A percentile compares a stretch with the other conserved stretches of the same genome.
These are phyloP conservation scores for Inonotus hispidus DNA, from an alignment of 1,284 basidiomycete species.

Conservation along the genomic window DNA sequence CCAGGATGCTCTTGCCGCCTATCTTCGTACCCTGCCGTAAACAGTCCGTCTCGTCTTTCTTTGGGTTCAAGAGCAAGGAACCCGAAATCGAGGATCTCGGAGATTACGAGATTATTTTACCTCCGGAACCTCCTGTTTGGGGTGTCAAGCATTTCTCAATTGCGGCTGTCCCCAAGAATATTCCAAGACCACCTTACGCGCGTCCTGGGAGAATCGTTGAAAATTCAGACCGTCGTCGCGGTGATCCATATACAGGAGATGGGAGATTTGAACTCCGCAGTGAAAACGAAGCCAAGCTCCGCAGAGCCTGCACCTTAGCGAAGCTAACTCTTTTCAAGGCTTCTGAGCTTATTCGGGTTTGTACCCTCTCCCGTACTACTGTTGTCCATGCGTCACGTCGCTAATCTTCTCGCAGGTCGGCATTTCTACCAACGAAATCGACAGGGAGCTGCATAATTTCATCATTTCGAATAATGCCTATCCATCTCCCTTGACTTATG, in stretches of 20 bases:
- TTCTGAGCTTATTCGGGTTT: constrained; percentile 51
- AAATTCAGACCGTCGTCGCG: constrained; percentile 7
- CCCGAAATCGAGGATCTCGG: constrained; percentile 37
- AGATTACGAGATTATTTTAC: constrained; percentile 57
- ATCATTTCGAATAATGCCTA: constrained; percentile 72
- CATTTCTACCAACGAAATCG: constrained; percentile 70
- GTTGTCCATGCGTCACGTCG: constrained; percentile 24
- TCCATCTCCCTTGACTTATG: constrained; percentile 82
- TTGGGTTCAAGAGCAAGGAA: background rate
- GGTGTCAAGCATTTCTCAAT: constrained; percentile 59
- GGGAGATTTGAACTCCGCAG: constrained; percentile 51
- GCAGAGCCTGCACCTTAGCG: constrained; percentile 58
- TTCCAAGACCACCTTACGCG: constrained; percentile 57
- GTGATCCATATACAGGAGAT: constrained; percentile 25
- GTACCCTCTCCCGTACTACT: constrained; percentile 21
- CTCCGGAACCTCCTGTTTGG: constrained; percentile 57
- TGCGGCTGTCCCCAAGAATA: constrained; percentile 53
- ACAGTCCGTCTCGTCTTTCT: background rate
- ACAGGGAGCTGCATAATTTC: constrained; percentile 64
- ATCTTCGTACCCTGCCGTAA: too few relatives aligned
- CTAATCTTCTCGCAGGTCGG: constrained; percentile 47
- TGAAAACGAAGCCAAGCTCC: constrained; percentile 50
- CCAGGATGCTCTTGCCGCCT: background rate
- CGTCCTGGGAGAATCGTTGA: constrained; percentile 14
- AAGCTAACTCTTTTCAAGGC: constrained; percentile 55